Conservation (phyloP, 805 yeast species). For the Danielia reshetovae region DNA sequence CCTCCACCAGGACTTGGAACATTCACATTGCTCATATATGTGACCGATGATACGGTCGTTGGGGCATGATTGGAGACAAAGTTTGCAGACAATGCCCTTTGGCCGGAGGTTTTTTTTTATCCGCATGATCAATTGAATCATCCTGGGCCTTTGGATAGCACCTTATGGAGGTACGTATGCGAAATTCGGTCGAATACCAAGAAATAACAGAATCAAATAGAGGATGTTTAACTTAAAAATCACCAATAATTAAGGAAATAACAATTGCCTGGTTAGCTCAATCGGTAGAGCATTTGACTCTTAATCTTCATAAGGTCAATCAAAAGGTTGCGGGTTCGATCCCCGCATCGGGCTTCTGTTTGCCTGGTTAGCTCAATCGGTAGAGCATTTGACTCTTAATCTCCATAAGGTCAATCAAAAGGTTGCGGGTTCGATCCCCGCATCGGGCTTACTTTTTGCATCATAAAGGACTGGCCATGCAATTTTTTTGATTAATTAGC, state of each 20-base stretch:
- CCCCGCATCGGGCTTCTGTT: slow-evolving; percentile 16
- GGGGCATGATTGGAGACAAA: too few species aligned
- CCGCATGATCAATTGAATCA: too few species aligned
- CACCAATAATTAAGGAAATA: neutral
- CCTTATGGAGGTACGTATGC: too few species aligned
- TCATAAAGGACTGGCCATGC: neutral
- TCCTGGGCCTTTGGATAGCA: too few species aligned
- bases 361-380: slow-evolving; percentile 18
- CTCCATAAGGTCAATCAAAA: slow-evolving; percentile 18
- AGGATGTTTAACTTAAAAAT: too few species aligned
- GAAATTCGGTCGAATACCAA: too few species aligned
- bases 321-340: slow-evolving; percentile 17
- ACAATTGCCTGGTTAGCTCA: slow-evolving; percentile 14
- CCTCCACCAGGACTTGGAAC: too few species aligned
- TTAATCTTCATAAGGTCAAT: slow-evolving; percentile 13
- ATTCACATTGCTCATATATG: too few species aligned
- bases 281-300: slow-evolving; percentile 17
- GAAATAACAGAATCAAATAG: too few species aligned
- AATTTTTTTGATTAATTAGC: neutral
- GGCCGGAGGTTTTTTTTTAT: too few species aligned
- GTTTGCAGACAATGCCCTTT: too few species aligned
- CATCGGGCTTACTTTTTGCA: slow-evolving; percentile 16
- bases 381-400: slow-evolving; percentile 20
- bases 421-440: slow-evolving; percentile 23
- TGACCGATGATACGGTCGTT: too few species aligned